A percentile compares a stretch with the other conserved stretches of the same genome.
These are phyloP conservation scores for Lactifluus piperatus DNA, from an alignment of 768 basidiomycete species.

Conservation along the genomic window DNA sequence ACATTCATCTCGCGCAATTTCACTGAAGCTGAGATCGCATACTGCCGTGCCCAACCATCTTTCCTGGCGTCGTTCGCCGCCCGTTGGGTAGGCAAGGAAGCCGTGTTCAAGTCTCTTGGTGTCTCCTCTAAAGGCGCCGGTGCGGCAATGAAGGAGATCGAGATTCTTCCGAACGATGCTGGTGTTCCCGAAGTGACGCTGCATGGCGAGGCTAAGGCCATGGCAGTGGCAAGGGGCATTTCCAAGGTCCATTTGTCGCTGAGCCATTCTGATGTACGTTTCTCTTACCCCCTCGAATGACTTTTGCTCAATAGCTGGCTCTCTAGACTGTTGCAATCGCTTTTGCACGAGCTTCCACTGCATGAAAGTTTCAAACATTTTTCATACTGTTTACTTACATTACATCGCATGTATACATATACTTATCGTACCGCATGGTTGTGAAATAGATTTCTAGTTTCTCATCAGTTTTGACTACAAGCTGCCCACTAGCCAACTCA, in stretches of 20 bases:
- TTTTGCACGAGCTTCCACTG: constrained; percentile 64
- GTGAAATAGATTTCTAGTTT: background rate
- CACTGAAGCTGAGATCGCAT: constrained; percentile 77
- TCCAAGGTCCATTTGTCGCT: constrained; percentile 72
- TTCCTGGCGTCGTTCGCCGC: constrained; percentile 88
- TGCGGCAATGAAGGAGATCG: constrained; percentile 95
- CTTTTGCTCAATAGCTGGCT: constrained; percentile 20
- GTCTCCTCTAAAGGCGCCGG: constrained; percentile 86
- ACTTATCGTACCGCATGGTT: background rate
- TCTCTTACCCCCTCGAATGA: background rate
- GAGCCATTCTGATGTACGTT: constrained; percentile 84
- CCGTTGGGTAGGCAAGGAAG: constrained; percentile 97
- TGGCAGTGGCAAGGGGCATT: constrained; percentile 67
- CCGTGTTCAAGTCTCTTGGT: constrained; percentile 91
- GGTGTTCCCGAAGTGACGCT: constrained; percentile 74
- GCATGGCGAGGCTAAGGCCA: constrained; percentile 69
- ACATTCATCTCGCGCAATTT: constrained; percentile 90
- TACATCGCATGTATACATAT: constrained; percentile 2
- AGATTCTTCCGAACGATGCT: constrained; percentile 73
- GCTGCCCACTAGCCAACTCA: background rate
- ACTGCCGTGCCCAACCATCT: constrained; percentile 83
- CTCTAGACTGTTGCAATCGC: constrained; percentile 76
- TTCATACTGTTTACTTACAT: background rate
- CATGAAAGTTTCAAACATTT: constrained; percentile 19
- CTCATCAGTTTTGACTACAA: background rate